These are phyloP conservation scores for Silene uniflora DNA, from an alignment of 148 eudicot species.

Conservation along the genomic window DNA sequence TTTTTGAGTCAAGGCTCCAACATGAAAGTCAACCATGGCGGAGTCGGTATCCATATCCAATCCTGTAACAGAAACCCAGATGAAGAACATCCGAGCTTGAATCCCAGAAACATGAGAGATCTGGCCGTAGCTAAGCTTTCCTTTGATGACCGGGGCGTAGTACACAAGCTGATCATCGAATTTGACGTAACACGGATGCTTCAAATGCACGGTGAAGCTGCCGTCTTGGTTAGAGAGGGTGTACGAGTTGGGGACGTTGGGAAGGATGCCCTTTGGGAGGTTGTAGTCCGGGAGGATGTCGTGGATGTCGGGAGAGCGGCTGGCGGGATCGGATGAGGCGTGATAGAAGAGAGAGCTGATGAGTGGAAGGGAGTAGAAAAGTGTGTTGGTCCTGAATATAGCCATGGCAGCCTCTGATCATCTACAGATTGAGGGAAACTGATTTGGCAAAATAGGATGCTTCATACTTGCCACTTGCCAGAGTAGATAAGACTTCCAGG, in stretches of 20 bases:
- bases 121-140: constrained; percentile 51
- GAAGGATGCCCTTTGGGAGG: constrained; percentile 67
- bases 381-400: neutral
- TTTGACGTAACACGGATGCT: constrained; percentile 55
- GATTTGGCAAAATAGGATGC: too few species aligned
- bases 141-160: constrained; percentile 46
- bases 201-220: constrained; percentile 40
- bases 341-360: constrained; percentile 15
- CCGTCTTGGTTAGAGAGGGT: constrained; percentile 53
- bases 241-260: constrained; percentile 56
- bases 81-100: constrained; percentile 62
- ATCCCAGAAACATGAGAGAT: constrained; percentile 64
- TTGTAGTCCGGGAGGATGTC: constrained; percentile 66
- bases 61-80: constrained; percentile 68
- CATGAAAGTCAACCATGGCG: constrained; percentile 53
- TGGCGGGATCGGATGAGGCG: constrained; percentile 23
- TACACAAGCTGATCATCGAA: constrained; percentile 65
- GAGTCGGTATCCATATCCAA: constrained; percentile 41
- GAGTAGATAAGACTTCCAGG: too few species aligned
- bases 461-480: too few species aligned
- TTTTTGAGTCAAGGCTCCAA: constrained; percentile 58
- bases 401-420: neutral
- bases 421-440: too few species aligned
- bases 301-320: constrained; percentile 42
- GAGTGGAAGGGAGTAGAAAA: constrained; percentile 26